Conservation (phyloP, 306 rosid species). For the Hippophae gyantsensis region DNA sequence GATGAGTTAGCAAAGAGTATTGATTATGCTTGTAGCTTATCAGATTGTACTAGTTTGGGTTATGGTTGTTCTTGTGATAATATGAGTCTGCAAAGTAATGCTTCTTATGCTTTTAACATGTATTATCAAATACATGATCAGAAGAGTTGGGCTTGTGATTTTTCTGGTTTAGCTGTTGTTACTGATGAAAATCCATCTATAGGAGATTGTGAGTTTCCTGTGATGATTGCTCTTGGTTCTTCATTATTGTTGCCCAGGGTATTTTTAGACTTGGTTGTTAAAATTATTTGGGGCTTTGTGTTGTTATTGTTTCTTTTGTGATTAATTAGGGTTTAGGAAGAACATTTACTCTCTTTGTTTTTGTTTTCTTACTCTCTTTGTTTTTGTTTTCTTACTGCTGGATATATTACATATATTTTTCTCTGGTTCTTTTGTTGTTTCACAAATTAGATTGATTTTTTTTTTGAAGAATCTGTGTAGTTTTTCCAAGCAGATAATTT, state of each 20-base stretch:
- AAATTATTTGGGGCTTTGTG: too few species aligned
- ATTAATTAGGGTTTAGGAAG: too few species aligned
- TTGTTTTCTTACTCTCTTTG: too few species aligned
- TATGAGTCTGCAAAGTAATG: conserved; percentile 54
- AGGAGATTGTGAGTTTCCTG: conserved; percentile 51
- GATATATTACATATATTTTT: too few species aligned
- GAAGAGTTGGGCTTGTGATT: conserved; percentile 53
- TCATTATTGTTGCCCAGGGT: conserved; percentile 13
- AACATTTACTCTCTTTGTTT: too few species aligned
- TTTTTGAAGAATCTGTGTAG: too few species aligned
- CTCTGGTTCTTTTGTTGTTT: too few species aligned
- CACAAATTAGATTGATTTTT: too few species aligned
- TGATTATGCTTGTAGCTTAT: conserved; percentile 67
- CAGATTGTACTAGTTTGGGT: conserved; percentile 87
- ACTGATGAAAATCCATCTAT: conserved; percentile 62
- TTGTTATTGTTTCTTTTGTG: too few species aligned
- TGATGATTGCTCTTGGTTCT: conserved; percentile 47
- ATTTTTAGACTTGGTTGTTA: too few species aligned
- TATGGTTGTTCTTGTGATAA: conserved; percentile 82
- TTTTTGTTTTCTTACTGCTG: too few species aligned
- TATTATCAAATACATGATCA: conserved; percentile 66
- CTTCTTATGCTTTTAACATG: conserved; percentile 93
- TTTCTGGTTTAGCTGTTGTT: conserved; percentile 50
- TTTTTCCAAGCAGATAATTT: too few species aligned
- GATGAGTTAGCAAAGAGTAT: conserved; percentile 34